A percentile compares a stretch with the other conserved stretches of the same genome.
Evolutionary conservation across 2,329 filamentous ascomycete species (phyloP).

Genomic region (Aureobasidium sp.): DNA sequence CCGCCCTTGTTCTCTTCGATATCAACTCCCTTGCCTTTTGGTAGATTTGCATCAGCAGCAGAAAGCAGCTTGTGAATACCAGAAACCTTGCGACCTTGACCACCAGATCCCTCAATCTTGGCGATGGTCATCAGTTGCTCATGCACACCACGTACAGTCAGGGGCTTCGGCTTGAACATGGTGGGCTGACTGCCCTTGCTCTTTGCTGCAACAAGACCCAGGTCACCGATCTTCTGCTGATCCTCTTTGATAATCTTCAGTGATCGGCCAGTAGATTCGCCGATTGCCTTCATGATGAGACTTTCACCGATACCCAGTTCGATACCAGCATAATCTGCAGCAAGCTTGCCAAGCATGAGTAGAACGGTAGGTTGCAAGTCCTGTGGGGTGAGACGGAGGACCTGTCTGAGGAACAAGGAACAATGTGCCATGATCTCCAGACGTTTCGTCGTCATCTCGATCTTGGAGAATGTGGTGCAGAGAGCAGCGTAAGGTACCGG

Average conservation of each 20-base stretch:
- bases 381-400: conserved; percentile 79
- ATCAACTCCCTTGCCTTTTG: conserved; percentile 61
- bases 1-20: conserved; percentile 89
- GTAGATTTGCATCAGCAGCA: conserved; percentile 66
- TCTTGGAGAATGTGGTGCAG: conserved; percentile 86
- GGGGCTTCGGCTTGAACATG: conserved; percentile 93
- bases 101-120: conserved; percentile 74
- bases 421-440: conserved; percentile 83
- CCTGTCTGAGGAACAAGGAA: conserved; percentile 82
- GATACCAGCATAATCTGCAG: conserved; percentile 91
- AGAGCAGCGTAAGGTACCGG: conserved; percentile 92
- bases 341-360: conserved; percentile 96
- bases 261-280: conserved; percentile 83
- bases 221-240: conserved; percentile 91
- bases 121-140: conserved; percentile 83
- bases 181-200: conserved; percentile 91
- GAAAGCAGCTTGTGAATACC: conserved; percentile 96
- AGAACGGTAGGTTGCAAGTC: conserved; percentile 83
- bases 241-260: conserved; percentile 86
- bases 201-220: conserved; percentile 90
- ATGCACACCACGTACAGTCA: conserved; percentile 80
- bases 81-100: conserved; percentile 84
- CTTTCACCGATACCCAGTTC: conserved; percentile 98
- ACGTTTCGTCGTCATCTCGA: conserved; percentile 90
- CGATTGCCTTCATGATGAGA: conserved; percentile 96